A percentile compares a stretch with the other conserved stretches of the same genome.
Conservation (phyloP, 768 basidiomycete species). For the Lentinus tigrinus region DNA sequence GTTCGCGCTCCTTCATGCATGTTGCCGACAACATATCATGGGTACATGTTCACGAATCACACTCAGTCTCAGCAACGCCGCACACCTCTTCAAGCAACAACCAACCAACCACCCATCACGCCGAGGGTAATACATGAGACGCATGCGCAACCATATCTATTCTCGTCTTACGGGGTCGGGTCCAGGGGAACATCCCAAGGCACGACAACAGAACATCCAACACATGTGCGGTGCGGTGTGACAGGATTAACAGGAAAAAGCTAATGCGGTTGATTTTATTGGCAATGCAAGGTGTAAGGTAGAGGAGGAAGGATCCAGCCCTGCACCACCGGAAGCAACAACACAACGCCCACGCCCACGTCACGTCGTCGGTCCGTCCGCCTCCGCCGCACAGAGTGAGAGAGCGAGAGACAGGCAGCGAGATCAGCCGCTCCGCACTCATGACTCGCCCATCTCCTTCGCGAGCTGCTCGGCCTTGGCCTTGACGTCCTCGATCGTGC, state of each 20-base stretch:
- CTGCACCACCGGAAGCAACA: conserved; percentile 17
- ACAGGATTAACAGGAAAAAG: not conserved
- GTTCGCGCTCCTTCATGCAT: too few relatives aligned
- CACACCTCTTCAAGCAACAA: too few relatives aligned
- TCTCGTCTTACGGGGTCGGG: not conserved
- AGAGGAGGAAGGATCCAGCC: conserved; percentile 16
- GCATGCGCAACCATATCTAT: too few relatives aligned
- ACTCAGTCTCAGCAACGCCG: too few relatives aligned
- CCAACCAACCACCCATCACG: too few relatives aligned
- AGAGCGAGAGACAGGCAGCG: not conserved
- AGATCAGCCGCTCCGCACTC: conserved; percentile 5
- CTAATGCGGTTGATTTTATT: conserved; percentile 19
- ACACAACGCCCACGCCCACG: conserved; percentile 9
- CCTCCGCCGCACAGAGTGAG: not conserved
- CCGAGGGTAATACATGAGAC: too few relatives aligned
- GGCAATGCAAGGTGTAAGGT: conserved; percentile 19
- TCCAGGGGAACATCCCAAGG: too few relatives aligned
- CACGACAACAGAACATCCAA: not conserved
- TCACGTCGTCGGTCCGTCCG: conserved; percentile 4
- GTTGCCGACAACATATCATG: too few relatives aligned
- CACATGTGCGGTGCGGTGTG: not conserved
- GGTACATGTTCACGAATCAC: too few relatives aligned
- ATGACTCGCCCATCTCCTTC: conserved; percentile 77
- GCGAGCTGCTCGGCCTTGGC: conserved; percentile 96
- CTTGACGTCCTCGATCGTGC: conserved; percentile 97